Percentiles rank a stretch among this genome's conserved stretches.
These are phyloP conservation scores for Pseudoscleropodium purum DNA, from an alignment of 225 moss, liverwort and hornwort genomes.

Conservation along the genomic window DNA sequence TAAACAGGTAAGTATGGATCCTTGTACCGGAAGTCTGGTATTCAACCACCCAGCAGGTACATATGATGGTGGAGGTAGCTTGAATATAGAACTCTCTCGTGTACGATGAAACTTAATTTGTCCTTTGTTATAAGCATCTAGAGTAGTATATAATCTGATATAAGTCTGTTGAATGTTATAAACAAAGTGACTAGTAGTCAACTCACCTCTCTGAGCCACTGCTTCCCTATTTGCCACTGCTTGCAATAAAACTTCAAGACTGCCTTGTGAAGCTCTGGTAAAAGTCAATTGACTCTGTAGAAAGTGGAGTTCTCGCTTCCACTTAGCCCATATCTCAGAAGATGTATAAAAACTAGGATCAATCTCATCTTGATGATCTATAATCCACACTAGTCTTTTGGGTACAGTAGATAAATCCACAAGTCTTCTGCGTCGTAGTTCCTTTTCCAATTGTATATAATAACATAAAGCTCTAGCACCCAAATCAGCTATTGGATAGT, in stretches of 20 bases:
- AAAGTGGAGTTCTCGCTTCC: background rate
- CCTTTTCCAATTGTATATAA: background rate
- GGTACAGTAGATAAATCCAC: background rate
- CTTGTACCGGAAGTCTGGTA: background rate
- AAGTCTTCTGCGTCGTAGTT: fast-evolving
- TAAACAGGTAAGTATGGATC: background rate
- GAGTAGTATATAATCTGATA: too few relatives aligned
- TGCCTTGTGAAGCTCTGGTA: too few relatives aligned
- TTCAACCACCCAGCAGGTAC: background rate
- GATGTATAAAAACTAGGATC: background rate
- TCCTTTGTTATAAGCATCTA: too few relatives aligned
- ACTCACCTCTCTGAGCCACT: too few relatives aligned
- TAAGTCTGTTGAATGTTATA: too few relatives aligned
- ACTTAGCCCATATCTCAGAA: background rate
- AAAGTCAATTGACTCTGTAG: background rate
- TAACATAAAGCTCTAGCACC: background rate
- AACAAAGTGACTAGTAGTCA: too few relatives aligned
- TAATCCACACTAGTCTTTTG: background rate
- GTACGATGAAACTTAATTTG: too few relatives aligned
- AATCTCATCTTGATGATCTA: background rate
- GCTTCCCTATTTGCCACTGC: too few relatives aligned
- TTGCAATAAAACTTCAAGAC: too few relatives aligned
- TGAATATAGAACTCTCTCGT: background rate
- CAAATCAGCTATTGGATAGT: background rate
- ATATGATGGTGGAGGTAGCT: background rate